Percentiles rank a stretch among this genome's conserved stretches.
These are phyloP conservation scores for Limnanthes douglasii DNA, from an alignment of 345 rosid genomes.

Conservation along the genomic window DNA sequence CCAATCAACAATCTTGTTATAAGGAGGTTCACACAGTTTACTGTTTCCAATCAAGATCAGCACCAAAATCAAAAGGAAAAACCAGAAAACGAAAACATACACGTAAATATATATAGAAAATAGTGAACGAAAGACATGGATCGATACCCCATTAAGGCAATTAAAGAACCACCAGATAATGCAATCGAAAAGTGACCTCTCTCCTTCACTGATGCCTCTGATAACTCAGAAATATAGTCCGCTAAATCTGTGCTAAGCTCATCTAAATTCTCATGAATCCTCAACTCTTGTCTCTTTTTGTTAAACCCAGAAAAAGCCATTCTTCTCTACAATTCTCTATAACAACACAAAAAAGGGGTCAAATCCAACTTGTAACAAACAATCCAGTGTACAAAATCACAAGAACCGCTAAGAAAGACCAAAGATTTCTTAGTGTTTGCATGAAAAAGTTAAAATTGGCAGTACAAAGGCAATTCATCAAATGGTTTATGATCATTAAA, in stretches of 20 bases:
- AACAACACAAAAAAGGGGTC: background rate
- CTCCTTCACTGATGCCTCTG: conserved; percentile 74
- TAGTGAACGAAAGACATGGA: no score
- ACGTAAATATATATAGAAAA: background rate
- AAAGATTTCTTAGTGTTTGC: conserved; percentile 9
- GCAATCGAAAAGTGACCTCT: conserved; percentile 73
- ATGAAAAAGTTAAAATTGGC: conserved; percentile 7
- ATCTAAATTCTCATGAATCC: conserved; percentile 59
- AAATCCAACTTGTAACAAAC: background rate
- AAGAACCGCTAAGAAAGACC: conserved; percentile 3
- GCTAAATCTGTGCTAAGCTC: conserved; percentile 75
- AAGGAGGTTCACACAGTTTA: conserved; percentile 71
- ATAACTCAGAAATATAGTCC: conserved; percentile 67
- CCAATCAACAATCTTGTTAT: conserved; percentile 82
- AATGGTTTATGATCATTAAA: conserved; percentile 7
- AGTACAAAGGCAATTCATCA: conserved; percentile 5
- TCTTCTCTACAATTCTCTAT: conserved; percentile 8
- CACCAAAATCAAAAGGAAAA: conserved; percentile 9
- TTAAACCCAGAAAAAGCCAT: conserved; percentile 56
- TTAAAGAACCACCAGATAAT: conserved; percentile 81
- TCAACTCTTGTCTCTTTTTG: conserved; percentile 49
- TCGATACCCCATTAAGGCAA: conserved; percentile 66
- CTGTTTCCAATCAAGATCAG: conserved; percentile 27
- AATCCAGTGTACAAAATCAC: background rate
- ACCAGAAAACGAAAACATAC: conserved; percentile 1